Percentiles rank a stretch among this genome's conserved stretches.
These are phyloP conservation scores for Trichoderma orchidacearum DNA, from an alignment of 495 filamentous ascomycete species.

Conservation along the genomic window DNA sequence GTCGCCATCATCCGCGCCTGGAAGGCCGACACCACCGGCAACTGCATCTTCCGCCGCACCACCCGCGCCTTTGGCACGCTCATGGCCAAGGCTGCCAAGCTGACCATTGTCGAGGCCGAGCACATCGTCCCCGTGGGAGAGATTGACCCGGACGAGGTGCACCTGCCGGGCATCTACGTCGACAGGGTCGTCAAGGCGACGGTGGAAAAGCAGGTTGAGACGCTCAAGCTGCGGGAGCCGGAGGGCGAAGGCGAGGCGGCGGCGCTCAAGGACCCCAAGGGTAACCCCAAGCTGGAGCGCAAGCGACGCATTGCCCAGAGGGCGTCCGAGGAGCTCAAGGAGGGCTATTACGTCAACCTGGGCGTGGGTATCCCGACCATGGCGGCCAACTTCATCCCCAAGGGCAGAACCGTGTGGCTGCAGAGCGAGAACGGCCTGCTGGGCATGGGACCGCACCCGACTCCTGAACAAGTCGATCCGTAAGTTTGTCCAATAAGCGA, in stretches of 20 bases:
- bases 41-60: constrained; percentile 50
- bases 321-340: constrained; percentile 47
- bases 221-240: constrained; percentile 31
- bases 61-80: constrained; percentile 44
- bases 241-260: constrained; percentile 4
- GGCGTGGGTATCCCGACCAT: constrained; percentile 52
- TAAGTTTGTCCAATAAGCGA: constrained; percentile 11
- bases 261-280: not conserved
- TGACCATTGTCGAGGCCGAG: constrained; percentile 56
- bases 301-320: constrained; percentile 44
- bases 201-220: constrained; percentile 40
- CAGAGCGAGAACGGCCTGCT: constrained; percentile 50
- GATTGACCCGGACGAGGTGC: constrained; percentile 41
- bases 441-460: constrained; percentile 49
- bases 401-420: constrained; percentile 38
- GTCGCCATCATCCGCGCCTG: constrained; percentile 49
- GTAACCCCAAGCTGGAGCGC: constrained; percentile 14
- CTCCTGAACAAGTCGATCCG: constrained; percentile 37
- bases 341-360: constrained; percentile 54
- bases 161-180: constrained; percentile 51
- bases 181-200: constrained; percentile 48
- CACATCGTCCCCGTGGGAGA: constrained; percentile 47
- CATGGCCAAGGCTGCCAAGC: constrained; percentile 48
- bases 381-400: constrained; percentile 39
- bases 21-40: constrained; percentile 52